A percentile compares a stretch with the other conserved stretches of the same genome.
Evolutionary conservation across 345 rosid species (phyloP).

Genomic region (Pugionium cornutum): DNA sequence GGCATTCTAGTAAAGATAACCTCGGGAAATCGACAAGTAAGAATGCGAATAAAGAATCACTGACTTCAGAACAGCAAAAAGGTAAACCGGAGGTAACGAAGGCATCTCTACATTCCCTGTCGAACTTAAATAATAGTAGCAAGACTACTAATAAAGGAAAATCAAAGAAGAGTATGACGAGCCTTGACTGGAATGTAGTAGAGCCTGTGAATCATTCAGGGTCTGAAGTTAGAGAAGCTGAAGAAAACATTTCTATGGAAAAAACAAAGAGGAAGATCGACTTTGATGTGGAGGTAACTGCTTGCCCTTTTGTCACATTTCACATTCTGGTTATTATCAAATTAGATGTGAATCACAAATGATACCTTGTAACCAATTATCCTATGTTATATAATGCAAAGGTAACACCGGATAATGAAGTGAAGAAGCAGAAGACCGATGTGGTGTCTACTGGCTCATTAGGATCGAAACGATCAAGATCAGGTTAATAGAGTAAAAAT

Average conservation of each 20-base stretch:
- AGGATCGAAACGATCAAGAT: constrained; percentile 39
- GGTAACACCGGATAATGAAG: constrained; percentile 34
- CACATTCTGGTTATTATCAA: constrained; percentile 6
- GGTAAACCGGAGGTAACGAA: background rate
- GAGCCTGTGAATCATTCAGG: background rate
- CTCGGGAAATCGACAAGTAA: constrained; percentile 1
- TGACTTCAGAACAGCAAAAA: constrained; percentile 16
- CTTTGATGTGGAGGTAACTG: constrained; percentile 37
- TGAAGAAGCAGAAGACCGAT: constrained; percentile 10
- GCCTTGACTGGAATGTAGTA: background rate
- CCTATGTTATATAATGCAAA: constrained; percentile 27
- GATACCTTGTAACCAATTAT: background rate
- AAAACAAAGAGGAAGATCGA: constrained; percentile 29
- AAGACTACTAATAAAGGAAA: constrained; percentile 7
- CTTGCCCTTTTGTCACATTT: background rate
- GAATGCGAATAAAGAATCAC: constrained; percentile 16
- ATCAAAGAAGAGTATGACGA: constrained; percentile 17
- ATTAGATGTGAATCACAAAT: background rate
- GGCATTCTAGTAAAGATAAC: constrained; percentile 7
- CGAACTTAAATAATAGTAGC: background rate
- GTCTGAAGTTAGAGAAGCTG: constrained; percentile 17
- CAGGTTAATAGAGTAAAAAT: constrained; percentile 29
- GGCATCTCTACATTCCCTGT: background rate
- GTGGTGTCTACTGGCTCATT: constrained; percentile 21
- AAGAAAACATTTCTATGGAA: constrained; percentile 16